Evolutionary conservation across 371 early-diverging fungal genomes (phyloP), one percentile per base, ranked within the genome.

Genomic region (Smittium culicis): DNA sequence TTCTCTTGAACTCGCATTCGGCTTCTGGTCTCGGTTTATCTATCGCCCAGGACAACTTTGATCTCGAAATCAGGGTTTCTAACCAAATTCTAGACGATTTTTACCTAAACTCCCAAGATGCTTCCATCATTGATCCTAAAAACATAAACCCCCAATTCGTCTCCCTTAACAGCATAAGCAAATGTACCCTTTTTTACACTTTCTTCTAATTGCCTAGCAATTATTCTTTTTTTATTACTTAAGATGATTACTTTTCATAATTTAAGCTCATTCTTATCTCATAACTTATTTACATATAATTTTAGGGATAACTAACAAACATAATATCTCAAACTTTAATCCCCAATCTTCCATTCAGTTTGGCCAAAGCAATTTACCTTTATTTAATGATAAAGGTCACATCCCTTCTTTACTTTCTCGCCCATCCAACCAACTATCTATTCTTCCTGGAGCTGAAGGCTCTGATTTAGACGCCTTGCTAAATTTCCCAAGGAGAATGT

Each of bases 401-500:
- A 60, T 29, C 14, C 29, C 60, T 29, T 60, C 60, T 27, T 14
- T 60, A 27, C 25, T 60, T 16, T 60, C 60, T 29, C 27, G 14
- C 27, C 8, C 16, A 8, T 16, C 60, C 60, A 60, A 27, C 14
- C 8, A 60, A 27, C 27, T 14, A 27, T 32, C 27, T 8, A 25
- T 8, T 29, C 16, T 60, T 29, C 14, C 8, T 8, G 27, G 27
- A 29, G 25, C 29, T 8, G 14, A 60, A 27, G 60, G 32, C 60
- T 16, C 11, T 11, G 60, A 60, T 27, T 29, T 60, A 32, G 60
- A 60, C 11, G 60, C 60, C 16, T 32, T 60, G 27, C 27, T 60
- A 32, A 60, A 27, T 27, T 60, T 60, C 32, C 60, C 60, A 14
- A 60, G 60, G 27, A n/a, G n/a, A n/a, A n/a, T n/a, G n/a, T n/a